phyloP scores from a whole-genome alignment of 768 basidiomycete species.

The Termitomyces sp. region DNA sequence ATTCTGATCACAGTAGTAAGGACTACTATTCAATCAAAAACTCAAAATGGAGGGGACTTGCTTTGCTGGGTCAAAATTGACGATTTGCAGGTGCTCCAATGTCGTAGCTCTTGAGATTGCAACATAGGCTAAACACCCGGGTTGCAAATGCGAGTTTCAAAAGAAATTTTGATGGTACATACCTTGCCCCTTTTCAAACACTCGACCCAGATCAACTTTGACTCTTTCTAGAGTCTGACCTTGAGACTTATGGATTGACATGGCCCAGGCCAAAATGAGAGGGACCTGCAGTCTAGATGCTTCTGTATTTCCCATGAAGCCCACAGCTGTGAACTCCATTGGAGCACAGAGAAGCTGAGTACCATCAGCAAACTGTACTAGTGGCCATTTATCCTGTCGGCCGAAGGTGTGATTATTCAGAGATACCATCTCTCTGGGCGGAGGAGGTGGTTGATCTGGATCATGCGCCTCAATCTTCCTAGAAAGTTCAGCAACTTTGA shows the following conservation, averaged over 20 bases:
- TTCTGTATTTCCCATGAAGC: conserved; percentile 54
- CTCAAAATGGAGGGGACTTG: neutral
- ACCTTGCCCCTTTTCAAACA: conserved; percentile 82
- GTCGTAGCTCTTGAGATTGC: conserved; percentile 69
- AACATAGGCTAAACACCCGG: conserved; percentile 50
- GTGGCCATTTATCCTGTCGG: conserved; percentile 46
- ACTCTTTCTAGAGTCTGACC: conserved; percentile 83
- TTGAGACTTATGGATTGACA: conserved; percentile 87
- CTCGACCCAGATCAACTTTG: conserved; percentile 68
- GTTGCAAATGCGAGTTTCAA: neutral
- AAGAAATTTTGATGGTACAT: conserved; percentile 3
- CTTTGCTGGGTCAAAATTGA: conserved; percentile 50
- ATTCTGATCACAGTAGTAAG: conserved; percentile 36
- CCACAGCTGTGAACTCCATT: conserved; percentile 54
- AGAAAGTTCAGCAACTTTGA: conserved; percentile 30
- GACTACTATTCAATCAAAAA: neutral
- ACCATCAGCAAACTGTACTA: conserved; percentile 56
- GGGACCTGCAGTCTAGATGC: conserved; percentile 60
- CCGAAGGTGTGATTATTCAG: conserved; percentile 25
- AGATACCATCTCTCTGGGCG: conserved; percentile 10
- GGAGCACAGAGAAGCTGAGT: conserved; percentile 50
- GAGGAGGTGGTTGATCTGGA: neutral
- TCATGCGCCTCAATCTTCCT: neutral
- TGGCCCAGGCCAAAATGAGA: conserved; percentile 69
- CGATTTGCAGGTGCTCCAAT: conserved; percentile 59